Evolutionary conservation across 2,329 filamentous ascomycete genomes (phyloP).

Genomic region (Aureobasidium sp.): DNA sequence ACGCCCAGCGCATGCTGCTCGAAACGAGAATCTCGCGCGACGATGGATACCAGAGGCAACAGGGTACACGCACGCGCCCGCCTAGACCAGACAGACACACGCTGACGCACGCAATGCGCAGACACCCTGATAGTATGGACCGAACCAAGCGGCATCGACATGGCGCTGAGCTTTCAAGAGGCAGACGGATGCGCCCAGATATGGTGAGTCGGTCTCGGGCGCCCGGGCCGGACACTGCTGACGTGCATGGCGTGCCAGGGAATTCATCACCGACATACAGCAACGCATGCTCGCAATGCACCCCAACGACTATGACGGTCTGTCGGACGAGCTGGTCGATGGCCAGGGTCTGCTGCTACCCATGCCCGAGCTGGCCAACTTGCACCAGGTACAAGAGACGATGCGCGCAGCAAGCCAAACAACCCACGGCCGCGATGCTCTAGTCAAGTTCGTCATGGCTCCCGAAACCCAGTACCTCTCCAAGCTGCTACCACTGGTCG

Average conservation of each 20-base stretch:
- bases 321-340: constrained; percentile 84
- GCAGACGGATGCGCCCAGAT: constrained; percentile 87
- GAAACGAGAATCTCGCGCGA: constrained; percentile 88
- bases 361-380: constrained; percentile 67
- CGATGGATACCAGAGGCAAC: constrained; percentile 96
- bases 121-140: constrained; percentile 99
- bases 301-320: constrained; percentile 65
- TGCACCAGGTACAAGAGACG: constrained; percentile 73
- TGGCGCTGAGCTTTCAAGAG: constrained; percentile 98
- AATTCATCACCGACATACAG: constrained; percentile 82
- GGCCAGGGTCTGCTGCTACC: constrained; percentile 64
- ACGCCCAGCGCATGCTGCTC: constrained; percentile 71
- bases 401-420: constrained; percentile 73
- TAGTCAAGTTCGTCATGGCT: constrained; percentile 76
- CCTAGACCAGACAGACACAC: background rate
- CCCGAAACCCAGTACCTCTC: constrained; percentile 67
- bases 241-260: constrained; percentile 46
- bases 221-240: background rate
- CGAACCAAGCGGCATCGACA: constrained; percentile 80
- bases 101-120: constrained; percentile 6
- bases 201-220: constrained; percentile 53
- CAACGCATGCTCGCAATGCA: constrained; percentile 57
- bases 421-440: constrained; percentile 67
- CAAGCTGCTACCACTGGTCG: constrained; percentile 77
- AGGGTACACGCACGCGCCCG: constrained; percentile 52